Conservation (phyloP, 2,329 filamentous ascomycete species). For the Colletotrichum phormii region DNA sequence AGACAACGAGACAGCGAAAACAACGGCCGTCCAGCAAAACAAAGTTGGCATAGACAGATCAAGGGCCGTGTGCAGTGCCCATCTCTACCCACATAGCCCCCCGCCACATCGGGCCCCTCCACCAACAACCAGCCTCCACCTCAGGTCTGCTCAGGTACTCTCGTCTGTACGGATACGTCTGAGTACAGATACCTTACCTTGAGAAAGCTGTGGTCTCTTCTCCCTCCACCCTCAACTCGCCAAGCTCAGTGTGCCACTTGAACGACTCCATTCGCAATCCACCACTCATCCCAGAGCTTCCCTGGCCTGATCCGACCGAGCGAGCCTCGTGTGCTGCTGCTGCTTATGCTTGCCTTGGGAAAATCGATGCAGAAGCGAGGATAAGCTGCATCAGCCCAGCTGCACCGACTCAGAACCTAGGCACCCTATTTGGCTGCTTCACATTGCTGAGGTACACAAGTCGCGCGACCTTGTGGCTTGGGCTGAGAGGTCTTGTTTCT, state of each 20-base stretch:
- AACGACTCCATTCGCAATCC: slow-evolving; percentile 34
- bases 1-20: slow-evolving; percentile 5
- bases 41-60: background rate
- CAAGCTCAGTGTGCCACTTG: slow-evolving; percentile 25
- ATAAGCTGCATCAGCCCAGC: slow-evolving; percentile 36
- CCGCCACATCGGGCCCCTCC: slow-evolving; percentile 13
- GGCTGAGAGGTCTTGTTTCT: background rate
- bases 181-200: background rate
- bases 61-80: slow-evolving; percentile 14
- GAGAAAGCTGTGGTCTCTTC: slow-evolving; percentile 5
- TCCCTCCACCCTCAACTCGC: slow-evolving; percentile 16
- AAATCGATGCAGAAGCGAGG: slow-evolving; percentile 34
- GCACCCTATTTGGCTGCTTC: slow-evolving; percentile 9
- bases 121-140: slow-evolving; percentile 1
- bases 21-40: slow-evolving; percentile 4
- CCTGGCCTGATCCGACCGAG: slow-evolving; percentile 24
- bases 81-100: slow-evolving; percentile 10
- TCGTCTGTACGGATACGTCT: too few relatives aligned
- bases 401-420: slow-evolving; percentile 25
- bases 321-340: slow-evolving; percentile 11
- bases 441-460: slow-evolving; percentile 25
- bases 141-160: too few relatives aligned
- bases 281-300: slow-evolving; percentile 15
- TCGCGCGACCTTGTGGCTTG: background rate
- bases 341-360: slow-evolving; percentile 26